phyloP scores from a whole-genome alignment of 352 stramenopile genomes.

The Pythium brachiatum region DNA sequence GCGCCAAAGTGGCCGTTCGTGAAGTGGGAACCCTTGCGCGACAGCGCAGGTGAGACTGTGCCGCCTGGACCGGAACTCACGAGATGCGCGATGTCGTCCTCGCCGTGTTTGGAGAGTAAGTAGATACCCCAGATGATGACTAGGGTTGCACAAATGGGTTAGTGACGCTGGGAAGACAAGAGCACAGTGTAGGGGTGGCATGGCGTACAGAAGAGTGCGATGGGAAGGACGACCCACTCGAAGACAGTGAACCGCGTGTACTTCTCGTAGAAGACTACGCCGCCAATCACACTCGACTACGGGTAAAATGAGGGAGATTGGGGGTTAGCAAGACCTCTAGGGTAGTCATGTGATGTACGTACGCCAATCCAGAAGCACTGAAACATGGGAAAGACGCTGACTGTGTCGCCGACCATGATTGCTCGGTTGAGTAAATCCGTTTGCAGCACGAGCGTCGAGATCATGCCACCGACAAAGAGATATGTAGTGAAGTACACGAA shows the following conservation, averaged over 20 bases:
- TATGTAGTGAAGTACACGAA: constrained; percentile 86
- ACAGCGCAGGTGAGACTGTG: constrained; percentile 30
- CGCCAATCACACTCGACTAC: constrained; percentile 78
- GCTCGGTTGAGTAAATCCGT: constrained; percentile 81
- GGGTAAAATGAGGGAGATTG: too few species aligned
- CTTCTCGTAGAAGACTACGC: constrained; percentile 86
- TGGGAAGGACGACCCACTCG: constrained; percentile 79
- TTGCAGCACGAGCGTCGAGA: constrained; percentile 79
- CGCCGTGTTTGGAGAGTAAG: constrained; percentile 71
- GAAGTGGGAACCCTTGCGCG: constrained; percentile 40
- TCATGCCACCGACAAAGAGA: constrained; percentile 79
- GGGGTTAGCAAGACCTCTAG: background rate
- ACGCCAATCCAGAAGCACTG: constrained; percentile 89
- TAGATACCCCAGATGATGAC: constrained; percentile 87
- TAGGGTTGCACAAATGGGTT: constrained; percentile 19
- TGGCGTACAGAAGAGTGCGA: constrained; percentile 70
- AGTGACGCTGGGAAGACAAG: background rate
- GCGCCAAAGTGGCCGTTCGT: constrained; percentile 73
- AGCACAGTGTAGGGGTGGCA: background rate
- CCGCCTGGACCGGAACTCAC: constrained; percentile 24
- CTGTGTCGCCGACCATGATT: constrained; percentile 82
- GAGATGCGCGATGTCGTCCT: constrained; percentile 39
- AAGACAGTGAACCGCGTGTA: constrained; percentile 75
- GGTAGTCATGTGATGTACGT: constrained; percentile 25
- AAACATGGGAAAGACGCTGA: constrained; percentile 87